These are phyloP conservation scores for Aspergillus unguis DNA, from an alignment of 2,329 filamentous ascomycete species.

Conservation along the genomic window DNA sequence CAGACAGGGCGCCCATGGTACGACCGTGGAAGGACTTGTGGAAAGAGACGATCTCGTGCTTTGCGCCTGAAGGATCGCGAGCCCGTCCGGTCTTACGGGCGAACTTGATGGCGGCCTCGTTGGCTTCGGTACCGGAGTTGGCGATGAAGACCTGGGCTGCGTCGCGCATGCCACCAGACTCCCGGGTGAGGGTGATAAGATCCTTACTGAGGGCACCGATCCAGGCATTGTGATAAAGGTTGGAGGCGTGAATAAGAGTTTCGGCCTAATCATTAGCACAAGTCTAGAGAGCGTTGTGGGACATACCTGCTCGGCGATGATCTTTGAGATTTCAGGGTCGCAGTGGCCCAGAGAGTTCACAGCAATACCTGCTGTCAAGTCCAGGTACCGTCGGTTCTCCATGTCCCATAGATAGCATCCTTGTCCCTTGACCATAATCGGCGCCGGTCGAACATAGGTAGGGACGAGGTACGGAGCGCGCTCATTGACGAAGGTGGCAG, in stretches of 20 bases:
- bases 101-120: slow-evolving; percentile 97
- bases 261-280: slow-evolving; percentile 48
- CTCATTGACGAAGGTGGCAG: slow-evolving; percentile 68
- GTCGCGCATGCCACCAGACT: slow-evolving; percentile 77
- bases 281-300: not conserved
- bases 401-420: slow-evolving; percentile 88
- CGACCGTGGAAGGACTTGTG: slow-evolving; percentile 90
- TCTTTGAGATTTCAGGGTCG: slow-evolving; percentile 70
- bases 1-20: slow-evolving; percentile 92
- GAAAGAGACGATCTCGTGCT: slow-evolving; percentile 87
- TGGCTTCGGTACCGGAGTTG: slow-evolving; percentile 95
- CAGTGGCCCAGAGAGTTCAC: slow-evolving; percentile 92
- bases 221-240: slow-evolving; percentile 97
- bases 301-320: slow-evolving; percentile 72
- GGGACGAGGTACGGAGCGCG: slow-evolving; percentile 89
- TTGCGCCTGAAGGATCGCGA: slow-evolving; percentile 65
- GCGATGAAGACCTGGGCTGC: slow-evolving; percentile 82
- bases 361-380: slow-evolving; percentile 94
- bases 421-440: slow-evolving; percentile 83
- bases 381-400: slow-evolving; percentile 83
- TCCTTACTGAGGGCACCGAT: slow-evolving; percentile 84
- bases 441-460: slow-evolving; percentile 85
- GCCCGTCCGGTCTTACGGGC: slow-evolving; percentile 84
- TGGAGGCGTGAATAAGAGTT: slow-evolving; percentile 85
- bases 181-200: slow-evolving; percentile 74